Evolutionary conservation across 306 rosid genomes (phyloP).

Genomic region (Canavalia ensiformis): DNA sequence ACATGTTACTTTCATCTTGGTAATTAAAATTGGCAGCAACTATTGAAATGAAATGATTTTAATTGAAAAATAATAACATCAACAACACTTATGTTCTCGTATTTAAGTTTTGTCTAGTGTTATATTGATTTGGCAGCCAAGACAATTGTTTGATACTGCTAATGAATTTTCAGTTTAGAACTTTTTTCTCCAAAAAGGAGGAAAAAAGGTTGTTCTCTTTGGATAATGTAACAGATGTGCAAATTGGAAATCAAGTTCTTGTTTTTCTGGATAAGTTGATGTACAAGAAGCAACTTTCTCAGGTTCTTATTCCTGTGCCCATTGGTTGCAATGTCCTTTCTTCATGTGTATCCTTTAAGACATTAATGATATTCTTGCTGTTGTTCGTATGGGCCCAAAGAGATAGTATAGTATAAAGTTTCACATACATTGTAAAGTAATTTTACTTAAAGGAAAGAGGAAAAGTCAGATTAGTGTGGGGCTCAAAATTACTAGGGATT

Average conservation of each 20-base stretch:
- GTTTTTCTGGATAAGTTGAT: slow-evolving; percentile 19
- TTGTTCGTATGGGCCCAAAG: slow-evolving; percentile 17
- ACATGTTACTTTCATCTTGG: background rate
- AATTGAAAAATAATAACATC: background rate
- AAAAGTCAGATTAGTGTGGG: background rate
- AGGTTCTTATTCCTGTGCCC: slow-evolving; percentile 32
- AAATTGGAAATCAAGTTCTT: slow-evolving; percentile 4
- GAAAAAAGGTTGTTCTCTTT: slow-evolving; percentile 4
- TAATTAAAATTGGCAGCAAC: background rate
- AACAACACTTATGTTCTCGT: background rate
- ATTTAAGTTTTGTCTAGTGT: background rate
- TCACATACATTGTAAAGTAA: background rate
- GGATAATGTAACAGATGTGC: slow-evolving; percentile 6
- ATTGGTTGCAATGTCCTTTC: background rate
- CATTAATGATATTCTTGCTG: background rate
- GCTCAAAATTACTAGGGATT: background rate
- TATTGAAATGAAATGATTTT: background rate
- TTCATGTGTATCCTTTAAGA: background rate
- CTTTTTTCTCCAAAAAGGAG: no score
- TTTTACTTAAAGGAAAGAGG: background rate
- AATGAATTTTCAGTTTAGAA: background rate
- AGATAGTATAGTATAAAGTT: slow-evolving; percentile 17
- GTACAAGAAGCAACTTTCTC: slow-evolving; percentile 26
- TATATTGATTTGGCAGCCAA: slow-evolving; percentile 24
- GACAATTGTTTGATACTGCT: background rate